phyloP scores from a whole-genome alignment of 1,284 basidiomycete genomes.

The Malassezia arunalokei region DNA sequence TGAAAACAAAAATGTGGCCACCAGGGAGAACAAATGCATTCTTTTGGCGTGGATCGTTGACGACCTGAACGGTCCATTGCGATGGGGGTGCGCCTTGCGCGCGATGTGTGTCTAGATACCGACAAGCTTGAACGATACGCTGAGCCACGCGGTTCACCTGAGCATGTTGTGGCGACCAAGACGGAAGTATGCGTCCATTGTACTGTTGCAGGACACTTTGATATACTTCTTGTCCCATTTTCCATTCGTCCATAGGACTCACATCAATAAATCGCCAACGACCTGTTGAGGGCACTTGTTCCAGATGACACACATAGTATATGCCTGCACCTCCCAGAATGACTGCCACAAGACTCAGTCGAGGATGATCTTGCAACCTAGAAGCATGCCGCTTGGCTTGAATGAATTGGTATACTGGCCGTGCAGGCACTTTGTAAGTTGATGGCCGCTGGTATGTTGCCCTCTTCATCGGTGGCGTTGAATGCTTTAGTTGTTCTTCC shows the following conservation, averaged over 20 bases:
- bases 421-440: neutral
- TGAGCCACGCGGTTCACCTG: constrained; percentile 55
- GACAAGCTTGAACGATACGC: constrained; percentile 61
- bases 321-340: constrained; percentile 22
- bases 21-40: constrained; percentile 72
- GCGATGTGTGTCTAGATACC: constrained; percentile 48
- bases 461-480: neutral
- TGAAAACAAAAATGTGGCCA: constrained; percentile 67
- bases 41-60: constrained; percentile 58
- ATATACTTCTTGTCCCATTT: constrained; percentile 51
- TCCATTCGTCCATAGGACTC: constrained; percentile 23
- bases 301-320: constrained; percentile 40
- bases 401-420: neutral
- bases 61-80: constrained; percentile 64
- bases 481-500: neutral
- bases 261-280: constrained; percentile 43
- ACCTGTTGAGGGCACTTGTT: constrained; percentile 38
- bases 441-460: neutral
- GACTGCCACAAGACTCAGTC: constrained; percentile 20
- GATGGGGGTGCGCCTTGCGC: constrained; percentile 14
- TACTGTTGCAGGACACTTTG: constrained; percentile 54
- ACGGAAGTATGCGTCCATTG: constrained; percentile 55
- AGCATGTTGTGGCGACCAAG: constrained; percentile 56
- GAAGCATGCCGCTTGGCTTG: neutral
- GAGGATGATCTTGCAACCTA: constrained; percentile 8